phyloP scores from a whole-genome alignment of 1,284 basidiomycete genomes.

The Stygiomarasmius scandens region DNA sequence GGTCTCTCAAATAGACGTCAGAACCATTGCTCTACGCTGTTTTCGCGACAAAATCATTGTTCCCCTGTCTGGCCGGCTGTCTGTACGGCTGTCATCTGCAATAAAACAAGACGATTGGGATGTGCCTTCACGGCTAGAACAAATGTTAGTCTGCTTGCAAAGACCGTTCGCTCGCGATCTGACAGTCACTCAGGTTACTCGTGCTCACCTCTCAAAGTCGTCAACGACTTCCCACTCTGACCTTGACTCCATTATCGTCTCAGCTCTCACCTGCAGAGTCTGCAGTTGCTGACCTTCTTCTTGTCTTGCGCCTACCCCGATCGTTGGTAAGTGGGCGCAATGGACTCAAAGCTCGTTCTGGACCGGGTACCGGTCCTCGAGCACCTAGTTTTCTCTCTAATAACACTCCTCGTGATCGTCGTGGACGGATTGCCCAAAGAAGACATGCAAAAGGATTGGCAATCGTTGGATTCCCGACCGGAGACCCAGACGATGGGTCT shows the following conservation, averaged over 20 bases:
- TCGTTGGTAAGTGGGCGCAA: conserved; percentile 33
- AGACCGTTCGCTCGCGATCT: background rate
- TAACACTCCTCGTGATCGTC: conserved; percentile 70
- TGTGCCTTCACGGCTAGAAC: conserved; percentile 65
- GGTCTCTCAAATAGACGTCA: conserved; percentile 68
- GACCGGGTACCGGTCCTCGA: conserved; percentile 30
- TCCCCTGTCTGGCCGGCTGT: conserved; percentile 60
- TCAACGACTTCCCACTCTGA: conserved; percentile 52
- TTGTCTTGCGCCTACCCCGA: conserved; percentile 52
- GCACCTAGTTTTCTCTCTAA: conserved; percentile 72
- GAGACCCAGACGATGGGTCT: conserved; percentile 40
- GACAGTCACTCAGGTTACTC: conserved; percentile 57
- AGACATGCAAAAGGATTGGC: conserved; percentile 27
- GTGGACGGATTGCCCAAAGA: conserved; percentile 67
- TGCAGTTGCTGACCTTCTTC: conserved; percentile 65
- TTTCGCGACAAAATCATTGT: conserved; percentile 83
- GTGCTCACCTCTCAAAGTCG: conserved; percentile 70
- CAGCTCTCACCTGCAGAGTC: conserved; percentile 62
- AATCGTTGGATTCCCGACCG: conserved; percentile 26
- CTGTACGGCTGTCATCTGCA: conserved; percentile 52
- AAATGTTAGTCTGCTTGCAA: conserved; percentile 55
- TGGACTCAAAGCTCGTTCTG: conserved; percentile 24
- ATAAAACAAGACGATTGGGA: conserved; percentile 51
- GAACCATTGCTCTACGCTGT: conserved; percentile 74
- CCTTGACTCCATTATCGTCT: conserved; percentile 54